Conservation (phyloP, 805 yeast genomes). For the Brettanomyces sp. region DNA sequence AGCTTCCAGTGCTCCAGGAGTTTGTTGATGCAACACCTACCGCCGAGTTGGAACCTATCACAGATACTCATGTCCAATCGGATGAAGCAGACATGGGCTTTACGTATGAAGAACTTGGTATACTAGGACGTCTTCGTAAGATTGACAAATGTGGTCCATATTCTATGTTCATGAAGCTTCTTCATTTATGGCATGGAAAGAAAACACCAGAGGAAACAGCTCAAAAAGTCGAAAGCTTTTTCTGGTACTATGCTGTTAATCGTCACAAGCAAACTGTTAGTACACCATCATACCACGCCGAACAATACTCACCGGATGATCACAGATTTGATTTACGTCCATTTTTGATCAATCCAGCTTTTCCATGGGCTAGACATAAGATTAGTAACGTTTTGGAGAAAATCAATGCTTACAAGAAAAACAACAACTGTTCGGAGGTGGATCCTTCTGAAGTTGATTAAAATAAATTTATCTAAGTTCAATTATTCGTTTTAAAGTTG, state of each 20-base stretch:
- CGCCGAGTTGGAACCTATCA: constrained; percentile 95
- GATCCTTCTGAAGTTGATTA: constrained; percentile 30
- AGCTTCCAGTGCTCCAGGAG: constrained; percentile 66
- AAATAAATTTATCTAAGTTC: constrained; percentile 10
- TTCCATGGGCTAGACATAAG: constrained; percentile 81
- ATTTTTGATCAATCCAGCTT: constrained; percentile 84
- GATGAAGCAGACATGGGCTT: constrained; percentile 99
- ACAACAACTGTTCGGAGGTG: neutral
- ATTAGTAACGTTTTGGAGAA: constrained; percentile 73
- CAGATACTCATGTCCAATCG: constrained; percentile 84
- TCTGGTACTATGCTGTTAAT: constrained; percentile 88
- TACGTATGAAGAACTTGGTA: constrained; percentile 87
- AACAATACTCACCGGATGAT: constrained; percentile 96
- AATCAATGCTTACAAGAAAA: constrained; percentile 30
- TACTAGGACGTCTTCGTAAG: constrained; percentile 85
- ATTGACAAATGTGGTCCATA: constrained; percentile 94
- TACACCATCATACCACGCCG: constrained; percentile 97
- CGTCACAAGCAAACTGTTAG: constrained; percentile 97
- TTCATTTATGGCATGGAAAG: constrained; percentile 87
- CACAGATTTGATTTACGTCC: constrained; percentile 94
- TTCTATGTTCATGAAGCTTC: constrained; percentile 81
- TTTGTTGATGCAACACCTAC: constrained; percentile 93
- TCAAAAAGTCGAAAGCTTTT: constrained; percentile 84
- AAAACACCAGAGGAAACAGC: constrained; percentile 81
- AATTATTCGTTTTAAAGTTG: neutral